A percentile compares a stretch with the other conserved stretches of the same genome.
Conservation (phyloP, 2,329 filamentous ascomycete genomes). For the Chaetomium globosum region DNA sequence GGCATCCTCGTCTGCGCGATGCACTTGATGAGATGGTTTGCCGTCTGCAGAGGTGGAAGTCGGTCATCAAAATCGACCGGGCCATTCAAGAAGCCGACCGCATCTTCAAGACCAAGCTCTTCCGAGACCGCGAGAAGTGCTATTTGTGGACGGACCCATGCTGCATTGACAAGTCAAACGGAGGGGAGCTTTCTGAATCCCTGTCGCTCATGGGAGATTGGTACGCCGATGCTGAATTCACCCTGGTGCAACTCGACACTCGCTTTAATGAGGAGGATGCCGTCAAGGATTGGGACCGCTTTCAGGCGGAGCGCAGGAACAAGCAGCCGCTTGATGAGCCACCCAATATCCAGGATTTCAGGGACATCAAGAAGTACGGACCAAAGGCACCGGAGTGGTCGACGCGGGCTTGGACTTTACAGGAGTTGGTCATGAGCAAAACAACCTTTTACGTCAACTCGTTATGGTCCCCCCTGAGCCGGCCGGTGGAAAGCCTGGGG, state of each 20-base stretch:
- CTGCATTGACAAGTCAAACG: conserved; percentile 42
- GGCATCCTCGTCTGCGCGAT: conserved; percentile 35
- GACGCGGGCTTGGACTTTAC: conserved; percentile 41
- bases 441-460: conserved; percentile 43
- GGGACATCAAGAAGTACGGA: conserved; percentile 27
- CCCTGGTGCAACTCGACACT: conserved; percentile 39
- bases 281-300: conserved; percentile 34
- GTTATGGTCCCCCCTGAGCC: conserved; percentile 37
- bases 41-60: conserved; percentile 37
- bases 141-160: conserved; percentile 43
- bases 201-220: conserved; percentile 42
- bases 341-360: conserved; percentile 34
- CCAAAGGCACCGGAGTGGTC: conserved; percentile 42
- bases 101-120: conserved; percentile 38
- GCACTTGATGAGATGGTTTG: conserved; percentile 37
- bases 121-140: conserved; percentile 35
- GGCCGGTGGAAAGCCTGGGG: conserved; percentile 40
- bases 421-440: conserved; percentile 43
- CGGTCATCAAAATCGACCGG: conserved; percentile 38
- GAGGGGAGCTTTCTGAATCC: conserved; percentile 39
- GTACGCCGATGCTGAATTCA: conserved; percentile 41
- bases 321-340: neutral
- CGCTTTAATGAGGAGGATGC: conserved; percentile 35
- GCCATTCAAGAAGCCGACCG: conserved; percentile 35
- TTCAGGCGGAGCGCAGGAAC: conserved; percentile 23